Base-by-base conservation (phyloP, 2,329 filamentous ascomycete genomes). In the Hymenoscyphus fructigenus region DNA sequence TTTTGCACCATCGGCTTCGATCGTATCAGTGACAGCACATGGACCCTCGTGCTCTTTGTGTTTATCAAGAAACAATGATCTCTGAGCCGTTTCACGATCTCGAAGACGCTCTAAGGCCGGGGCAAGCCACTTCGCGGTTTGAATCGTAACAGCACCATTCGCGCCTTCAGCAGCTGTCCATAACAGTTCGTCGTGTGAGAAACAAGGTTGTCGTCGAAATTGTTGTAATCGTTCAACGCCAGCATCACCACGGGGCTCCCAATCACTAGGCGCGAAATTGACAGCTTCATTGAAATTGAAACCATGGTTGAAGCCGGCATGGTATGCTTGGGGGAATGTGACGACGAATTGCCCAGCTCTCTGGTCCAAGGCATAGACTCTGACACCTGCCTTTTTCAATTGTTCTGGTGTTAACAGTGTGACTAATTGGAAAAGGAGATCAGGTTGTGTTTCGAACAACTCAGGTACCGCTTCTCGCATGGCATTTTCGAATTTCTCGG, bases 281-380 rank as follows among this genome's bases (percentile, higher is more conserved):
- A 99, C 95, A 5, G 95, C 95, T 77, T 99, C 95, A 72, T 99
- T 99, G 78, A 97, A 96, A 75, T 99, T 99, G 81, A 99, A 99
- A 0, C 91, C 95, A 73, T 99, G 95, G 73, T 99, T 99, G 80
- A 99, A 99, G 0, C 95, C 95, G 5, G 95, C 94, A 76, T 99
- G 95, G 72, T 98, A 99, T 0, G 95, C 95, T 76, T 97, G 91
- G 0, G 95, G 95, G 72, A 97, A 99, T 0, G 95, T 99, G 68
- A 99, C 89, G 68, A 99, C 93, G 69, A 99, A 92, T 75, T 99
- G 93, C 5, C 95, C 95, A 32, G 95, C 95, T 71, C 94, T 86
- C 76, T 99, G 95, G 75, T 99, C 95, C n/a, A 97, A 81, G 0
- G 95, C 95, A 75, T 92, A 98, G 2, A 98, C 94, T 57, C 91